Base-by-base conservation (phyloP, 139 green algal species). In the Nannochloris sp. region DNA sequence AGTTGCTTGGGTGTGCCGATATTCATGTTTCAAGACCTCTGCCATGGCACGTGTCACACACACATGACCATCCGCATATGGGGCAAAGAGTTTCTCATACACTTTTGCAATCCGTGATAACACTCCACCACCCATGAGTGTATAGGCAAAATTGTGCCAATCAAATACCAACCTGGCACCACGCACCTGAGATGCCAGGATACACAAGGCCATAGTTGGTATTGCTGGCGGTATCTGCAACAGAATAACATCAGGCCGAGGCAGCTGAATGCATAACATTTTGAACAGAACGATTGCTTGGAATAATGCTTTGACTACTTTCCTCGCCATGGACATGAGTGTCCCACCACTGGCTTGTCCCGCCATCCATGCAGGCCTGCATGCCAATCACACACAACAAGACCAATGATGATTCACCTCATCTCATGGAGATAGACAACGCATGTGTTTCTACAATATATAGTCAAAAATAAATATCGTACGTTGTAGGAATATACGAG, bases 81-180 rank as follows among this genome's bases (percentile, higher is more conserved):
- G 60, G 0, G 80, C 90, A 60, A 83, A 87, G 16, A 64, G 59
- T 7, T 63, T 64, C 71, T 96, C 88, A 34, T 87, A 81, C 21
- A 25, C 54, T 43, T 75, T 62, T 0, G 86, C 81, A 2, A 87
- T 31, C 1, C 58, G 31, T 15, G 91, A 74, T 64, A 94, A 49
- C n/a, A 4, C 81, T 73, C 62, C 88, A 74, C 46, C 46, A 0
- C 54, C 82, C 68, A 97, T 85, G 15, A 98, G 83, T 9, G 90
- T 91, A 77, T 91, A 90, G 0, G 78, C 91, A 57, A 91, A 89
- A 69, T 98, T 98, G 78, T 98, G 92, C 92, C 93, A 98, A 79
- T 98, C 93, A 25, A 95, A 81, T 4, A 96, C 71, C 19, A 95
- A 75, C 40, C 62, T 21, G 1, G 84, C 81, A 2, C 73, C 12